Evolutionary conservation across 768 basidiomycete species (phyloP).

Genomic region (Trametopsis cervina): DNA sequence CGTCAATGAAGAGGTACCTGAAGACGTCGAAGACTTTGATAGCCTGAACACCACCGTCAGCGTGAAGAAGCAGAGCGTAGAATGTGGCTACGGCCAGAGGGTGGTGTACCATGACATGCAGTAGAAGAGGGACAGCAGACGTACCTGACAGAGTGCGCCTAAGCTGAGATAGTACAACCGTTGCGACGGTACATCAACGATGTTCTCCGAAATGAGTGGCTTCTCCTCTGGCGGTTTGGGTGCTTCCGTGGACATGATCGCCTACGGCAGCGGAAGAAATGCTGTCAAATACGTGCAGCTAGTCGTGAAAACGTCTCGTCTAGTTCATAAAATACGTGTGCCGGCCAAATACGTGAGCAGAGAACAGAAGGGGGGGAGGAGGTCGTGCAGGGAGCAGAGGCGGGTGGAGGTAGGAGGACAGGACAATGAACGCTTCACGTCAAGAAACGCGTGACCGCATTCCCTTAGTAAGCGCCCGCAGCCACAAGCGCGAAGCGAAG

Average conservation of each 20-base stretch:
- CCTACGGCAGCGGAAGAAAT: neutral
- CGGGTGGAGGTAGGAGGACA: neutral
- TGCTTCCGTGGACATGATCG: conserved; percentile 14
- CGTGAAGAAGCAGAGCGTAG: neutral
- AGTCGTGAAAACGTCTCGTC: neutral
- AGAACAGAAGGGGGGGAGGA: too few relatives aligned
- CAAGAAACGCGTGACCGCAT: neutral
- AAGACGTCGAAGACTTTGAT: conserved; percentile 71
- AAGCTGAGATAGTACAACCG: conserved; percentile 73
- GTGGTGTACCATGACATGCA: neutral
- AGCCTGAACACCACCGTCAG: conserved; percentile 55
- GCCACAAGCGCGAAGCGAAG: neutral
- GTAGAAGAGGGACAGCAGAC: conserved; percentile 8
- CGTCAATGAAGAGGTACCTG: conserved; percentile 41
- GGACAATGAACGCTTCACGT: neutral
- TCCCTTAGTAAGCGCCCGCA: neutral
- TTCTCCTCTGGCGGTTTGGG: conserved; percentile 16
- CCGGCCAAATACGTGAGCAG: too few relatives aligned
- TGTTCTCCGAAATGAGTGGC: conserved; percentile 67
- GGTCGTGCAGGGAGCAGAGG: neutral
- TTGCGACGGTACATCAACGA: conserved; percentile 72
- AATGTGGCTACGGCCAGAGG: neutral
- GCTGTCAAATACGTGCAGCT: neutral
- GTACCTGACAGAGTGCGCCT: conserved; percentile 70
- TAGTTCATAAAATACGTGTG: neutral